phyloP scores from a whole-genome alignment of 169 alveolate genomes.

The Eimeria nieschulzi region DNA sequence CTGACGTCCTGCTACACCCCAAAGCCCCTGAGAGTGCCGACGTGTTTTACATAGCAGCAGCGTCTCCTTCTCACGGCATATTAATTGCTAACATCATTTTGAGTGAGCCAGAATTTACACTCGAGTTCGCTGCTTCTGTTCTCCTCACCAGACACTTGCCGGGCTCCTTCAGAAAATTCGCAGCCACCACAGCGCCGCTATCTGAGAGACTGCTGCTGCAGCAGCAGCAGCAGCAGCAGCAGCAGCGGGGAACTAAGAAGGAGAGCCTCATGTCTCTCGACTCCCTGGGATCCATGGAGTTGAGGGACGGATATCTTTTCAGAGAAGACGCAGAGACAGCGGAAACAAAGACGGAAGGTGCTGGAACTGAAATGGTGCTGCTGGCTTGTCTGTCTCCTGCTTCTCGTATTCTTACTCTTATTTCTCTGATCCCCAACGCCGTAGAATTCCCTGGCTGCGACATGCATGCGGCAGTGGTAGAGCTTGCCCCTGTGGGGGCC shows the following conservation, averaged over 20 bases:
- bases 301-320: background rate
- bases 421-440: slow-evolving; percentile 23
- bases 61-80: slow-evolving; percentile 25
- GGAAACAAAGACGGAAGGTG: background rate
- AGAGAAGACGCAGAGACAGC: background rate
- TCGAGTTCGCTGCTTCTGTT: slow-evolving; percentile 22
- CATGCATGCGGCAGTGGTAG: slow-evolving; percentile 58
- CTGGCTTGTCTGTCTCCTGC: slow-evolving; percentile 9
- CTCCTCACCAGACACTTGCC: slow-evolving; percentile 7
- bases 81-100: slow-evolving; percentile 14
- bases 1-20: slow-evolving; percentile 64
- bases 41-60: slow-evolving; percentile 35
- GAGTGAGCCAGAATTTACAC: slow-evolving; percentile 37
- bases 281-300: slow-evolving; percentile 9
- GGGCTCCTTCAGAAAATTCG: slow-evolving; percentile 15
- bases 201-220: slow-evolving; percentile 21
- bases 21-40: slow-evolving; percentile 58
- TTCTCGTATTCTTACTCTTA: background rate
- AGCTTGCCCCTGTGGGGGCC: slow-evolving; percentile 39
- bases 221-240: slow-evolving; percentile 37
- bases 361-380: background rate
- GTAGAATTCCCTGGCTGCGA: slow-evolving; percentile 55
- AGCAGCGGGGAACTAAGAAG: background rate
- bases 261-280: background rate
- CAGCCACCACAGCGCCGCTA: slow-evolving; percentile 38